These are phyloP conservation scores for Cucumis hystrix DNA, from an alignment of 306 rosid genomes.

Conservation along the genomic window DNA sequence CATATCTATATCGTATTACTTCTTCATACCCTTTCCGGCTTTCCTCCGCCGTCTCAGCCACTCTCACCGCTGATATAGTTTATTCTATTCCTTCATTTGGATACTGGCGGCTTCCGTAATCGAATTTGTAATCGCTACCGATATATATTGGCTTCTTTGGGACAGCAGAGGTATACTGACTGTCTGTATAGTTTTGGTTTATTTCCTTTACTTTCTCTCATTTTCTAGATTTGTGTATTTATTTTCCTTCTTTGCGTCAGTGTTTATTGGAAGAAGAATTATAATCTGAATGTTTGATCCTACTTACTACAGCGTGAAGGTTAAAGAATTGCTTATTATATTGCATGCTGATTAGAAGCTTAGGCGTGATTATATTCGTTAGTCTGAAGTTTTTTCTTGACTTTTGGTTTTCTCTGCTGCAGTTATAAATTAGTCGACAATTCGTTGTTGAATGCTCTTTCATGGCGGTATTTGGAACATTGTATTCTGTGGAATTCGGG, in stretches of 20 bases:
- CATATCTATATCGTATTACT: neutral
- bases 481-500: slow-evolving; percentile 19
- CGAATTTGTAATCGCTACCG: neutral
- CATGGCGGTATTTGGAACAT: slow-evolving; percentile 45
- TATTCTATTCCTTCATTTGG: neutral
- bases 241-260: neutral
- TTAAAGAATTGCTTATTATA: neutral
- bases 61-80: neutral
- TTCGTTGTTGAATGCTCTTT: slow-evolving; percentile 8
- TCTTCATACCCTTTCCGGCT: neutral
- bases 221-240: neutral
- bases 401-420: slow-evolving; percentile 7
- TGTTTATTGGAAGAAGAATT: neutral
- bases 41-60: neutral
- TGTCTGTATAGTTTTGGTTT: neutral
- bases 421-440: slow-evolving; percentile 25
- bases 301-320: neutral
- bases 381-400: neutral
- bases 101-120: neutral
- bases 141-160: neutral
- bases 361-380: neutral
- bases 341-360: neutral
- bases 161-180: neutral
- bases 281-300: neutral
- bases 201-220: neutral